Evolutionary conservation across 257 asterid genomes (phyloP).

Genomic region (Plantago ovata): DNA sequence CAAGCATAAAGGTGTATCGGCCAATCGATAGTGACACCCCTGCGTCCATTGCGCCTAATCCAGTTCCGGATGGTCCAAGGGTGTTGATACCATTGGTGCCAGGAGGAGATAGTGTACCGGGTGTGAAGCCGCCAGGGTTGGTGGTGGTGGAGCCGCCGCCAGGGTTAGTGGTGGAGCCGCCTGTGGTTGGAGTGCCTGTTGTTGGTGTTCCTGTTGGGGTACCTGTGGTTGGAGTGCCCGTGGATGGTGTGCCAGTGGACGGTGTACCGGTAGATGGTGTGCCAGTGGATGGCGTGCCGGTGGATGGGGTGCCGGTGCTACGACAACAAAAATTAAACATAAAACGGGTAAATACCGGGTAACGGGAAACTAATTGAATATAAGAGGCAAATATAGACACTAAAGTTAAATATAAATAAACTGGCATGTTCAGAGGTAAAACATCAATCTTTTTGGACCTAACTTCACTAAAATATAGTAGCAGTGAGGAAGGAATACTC

Average conservation of each 20-base stretch:
- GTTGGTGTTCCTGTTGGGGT: not conserved
- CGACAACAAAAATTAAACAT: no score
- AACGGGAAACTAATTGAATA: no score
- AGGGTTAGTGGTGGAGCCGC: not conserved
- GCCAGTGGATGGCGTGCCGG: conserved; percentile 15
- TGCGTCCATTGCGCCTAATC: conserved; percentile 21
- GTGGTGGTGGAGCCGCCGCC: not conserved
- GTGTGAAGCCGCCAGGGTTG: conserved; percentile 18
- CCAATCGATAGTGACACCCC: conserved; percentile 14
- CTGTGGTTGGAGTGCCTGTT: not conserved
- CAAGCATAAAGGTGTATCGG: conserved; percentile 15
- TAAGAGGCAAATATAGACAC: no score
- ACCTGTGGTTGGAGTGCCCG: conserved; percentile 21
- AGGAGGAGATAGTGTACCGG: conserved; percentile 31
- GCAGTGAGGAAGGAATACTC: not conserved
- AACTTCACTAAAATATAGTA: not conserved
- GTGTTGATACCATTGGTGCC: conserved; percentile 27
- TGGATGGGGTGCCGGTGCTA: not conserved
- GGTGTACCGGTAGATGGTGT: not conserved
- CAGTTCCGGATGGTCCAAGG: conserved; percentile 42
- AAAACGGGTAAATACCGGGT: no score
- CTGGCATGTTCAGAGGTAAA: conserved; percentile 4
- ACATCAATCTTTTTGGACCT: conserved; percentile 11
- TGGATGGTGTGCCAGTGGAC: not conserved
- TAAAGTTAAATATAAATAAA: not conserved